Evolutionary conservation across 257 asterid species (phyloP), one percentile per base, ranked within the genome.

Genomic region (Rauvolfia tetraphylla): DNA sequence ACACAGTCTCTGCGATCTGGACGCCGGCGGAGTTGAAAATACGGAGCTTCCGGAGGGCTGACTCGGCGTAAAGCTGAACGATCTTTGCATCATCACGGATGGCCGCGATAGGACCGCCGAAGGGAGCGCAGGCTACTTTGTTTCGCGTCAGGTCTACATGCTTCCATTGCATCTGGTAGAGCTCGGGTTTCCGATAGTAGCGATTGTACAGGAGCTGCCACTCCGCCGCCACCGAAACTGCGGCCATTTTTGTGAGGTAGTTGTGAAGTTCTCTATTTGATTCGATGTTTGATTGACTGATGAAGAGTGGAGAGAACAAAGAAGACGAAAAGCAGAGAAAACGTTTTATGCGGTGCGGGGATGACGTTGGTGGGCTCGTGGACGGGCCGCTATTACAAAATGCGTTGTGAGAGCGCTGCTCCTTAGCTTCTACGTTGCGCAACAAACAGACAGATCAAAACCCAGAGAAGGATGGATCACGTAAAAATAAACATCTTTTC

Each of bases 11-110:
- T n/a, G 96, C 82, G 71, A 90, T 79, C 51, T 87, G 89, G 73
- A 81, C 80, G 36, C 99, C 99, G 74, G 98, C 90, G 79, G 95
- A 92, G 81, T 91, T 95, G 88, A 91, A 92, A 61, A 95, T 87
- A 38, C 97, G 96, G 71, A 95, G 99, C 77, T 89, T 92, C 3
- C 98, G 96, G 67, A 89, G 90, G 53, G 99, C 98, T 36, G 98
- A 95, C 78, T 95, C 98, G 12, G 92, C 93, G 82, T 87, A 90
- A 33, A 95, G 96, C 91, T 95, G 98, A 73, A 92, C 96, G 85
- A 95, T 91, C 85, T 92, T 95, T 25, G 97, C 89, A 77, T 95
- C 99, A 84, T 92, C 98, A 9, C 98, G 96, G 87, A 95, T 95
- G 48, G 84, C 93, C 41, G 96, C 97, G 80, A 95, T 87, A n/a